Base-by-base conservation (phyloP, 768 basidiomycete genomes). In the Tulasnella sp. region DNA sequence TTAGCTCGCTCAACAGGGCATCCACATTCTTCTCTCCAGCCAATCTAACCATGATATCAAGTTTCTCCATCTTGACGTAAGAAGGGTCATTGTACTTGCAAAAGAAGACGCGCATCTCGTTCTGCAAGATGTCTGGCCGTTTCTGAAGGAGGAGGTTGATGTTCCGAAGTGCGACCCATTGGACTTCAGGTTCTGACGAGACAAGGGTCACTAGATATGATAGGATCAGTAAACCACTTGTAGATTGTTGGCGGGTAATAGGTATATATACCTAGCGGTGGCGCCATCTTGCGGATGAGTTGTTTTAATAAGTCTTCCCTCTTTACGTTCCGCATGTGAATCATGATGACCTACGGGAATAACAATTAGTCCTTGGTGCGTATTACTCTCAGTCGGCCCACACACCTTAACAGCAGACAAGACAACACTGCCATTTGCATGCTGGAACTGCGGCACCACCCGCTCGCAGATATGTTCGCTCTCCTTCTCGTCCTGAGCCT, bases 61-160 rank as follows among this genome's bases (percentile, higher is more conserved):
- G 74, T 72, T 99, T 98, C 72, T 97, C 96, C 54, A 97, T 82
- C 72, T 99, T 99, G 70, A 98, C 94, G 68, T 98, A 99, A n/a
- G 95, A 74, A 4, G 95, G 95, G 68, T 99, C 95, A 68, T 98
- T 98, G 74, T 99, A 98, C 72, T 99, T 99, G 83, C 95, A 97
- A 77, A 98, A 99, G 71, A 99, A 99, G 19, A 99, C 96, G 47
- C 94, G 81, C 90, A 99, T 94, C 72, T 99, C 95, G 72, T 88
- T 96, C 5, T 86, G 81, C 8, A 99, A 80, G 61, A 96, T 78
- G 63, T 93, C 92, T 1, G 90, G 74, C 3, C 91, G 84, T 68
- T 95, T 95, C 72, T 99, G 95, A 1, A 99, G 81, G 26, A 99
- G 78, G 27, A 99, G 81, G 67, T 97, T 97, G 75, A 98, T 92